Base-by-base conservation (phyloP, 768 basidiomycete species). In the Boletus patriciae region DNA sequence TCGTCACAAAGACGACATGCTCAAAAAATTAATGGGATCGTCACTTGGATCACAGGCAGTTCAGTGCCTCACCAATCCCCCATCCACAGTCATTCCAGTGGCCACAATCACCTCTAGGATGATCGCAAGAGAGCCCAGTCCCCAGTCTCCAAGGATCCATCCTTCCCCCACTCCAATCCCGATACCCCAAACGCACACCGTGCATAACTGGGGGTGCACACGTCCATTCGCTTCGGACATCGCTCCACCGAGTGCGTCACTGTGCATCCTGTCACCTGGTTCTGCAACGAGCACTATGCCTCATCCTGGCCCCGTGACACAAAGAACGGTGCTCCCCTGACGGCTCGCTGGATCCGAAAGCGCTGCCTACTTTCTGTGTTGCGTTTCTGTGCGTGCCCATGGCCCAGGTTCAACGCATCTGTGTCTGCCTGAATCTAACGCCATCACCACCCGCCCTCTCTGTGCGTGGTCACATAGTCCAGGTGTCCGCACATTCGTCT, bases 101-200 rank as follows among this genome's bases (percentile, higher is more conserved):
- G 57, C 37, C 61, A 23, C 49, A 37, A 58, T 50, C 62, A 58
- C 51, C 15, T 33, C 37, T 9, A 45, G 44, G 57, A 61, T 37
- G 54, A 58, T 57, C 55, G 57, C 61, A 55, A 56, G 50, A 58
- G 31, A 43, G 59, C 66, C 61, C 52, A 29, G 50, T 15, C 13
- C 59, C 65, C 67, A 74, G 78, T 80, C 75, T 79, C 76, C 76
- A 78, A 74, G 71, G 63, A 44, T 46, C 36, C 31, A 44, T 61
- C 66, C 70, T 75, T 77, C 75, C 79, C 79, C 78, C 77, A 66
- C 62, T 69, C 63, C 63, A 29, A 45, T 45, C 60, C 62, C 65
- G 31, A 70, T 58, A 38, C 57, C 69, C 59, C 50, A 36, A 47
- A 52, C 31, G 57, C 68, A 54, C 71, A 63, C 70, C 56, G 70